Conservation (phyloP, 78 protist species). For the Chrysochromulina parva region DNA sequence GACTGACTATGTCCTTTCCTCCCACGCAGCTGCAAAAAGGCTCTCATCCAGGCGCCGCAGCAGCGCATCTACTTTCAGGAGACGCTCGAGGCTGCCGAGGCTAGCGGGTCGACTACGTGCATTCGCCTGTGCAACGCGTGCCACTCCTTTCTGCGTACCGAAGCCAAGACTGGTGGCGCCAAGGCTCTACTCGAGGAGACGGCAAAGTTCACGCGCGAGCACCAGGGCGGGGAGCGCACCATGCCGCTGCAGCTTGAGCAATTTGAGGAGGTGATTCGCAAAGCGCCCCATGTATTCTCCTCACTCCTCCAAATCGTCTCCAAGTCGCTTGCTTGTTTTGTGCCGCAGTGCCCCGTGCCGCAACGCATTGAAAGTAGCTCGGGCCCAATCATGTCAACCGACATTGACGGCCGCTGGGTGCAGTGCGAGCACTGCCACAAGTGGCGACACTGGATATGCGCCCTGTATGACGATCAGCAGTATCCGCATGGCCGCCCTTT, state of each 20-base stretch:
- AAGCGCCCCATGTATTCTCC: no score
- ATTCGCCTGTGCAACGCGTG: neutral
- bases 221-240: neutral
- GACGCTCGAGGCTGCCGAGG: neutral
- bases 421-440: neutral
- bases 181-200: neutral
- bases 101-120: neutral
- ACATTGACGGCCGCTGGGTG: neutral
- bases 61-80: conserved; percentile 1
- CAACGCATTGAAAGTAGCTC: neutral
- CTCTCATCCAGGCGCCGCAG: neutral
- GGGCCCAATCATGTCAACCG: neutral
- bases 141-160: neutral
- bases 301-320: no score
- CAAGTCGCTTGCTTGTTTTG: no score
- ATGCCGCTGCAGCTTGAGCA: neutral
- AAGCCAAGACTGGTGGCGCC: neutral
- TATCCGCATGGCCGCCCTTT: neutral
- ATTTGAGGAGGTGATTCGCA: neutral
- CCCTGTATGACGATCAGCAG: neutral
- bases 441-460: neutral
- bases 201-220: neutral
- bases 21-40: neutral
- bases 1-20: no score
- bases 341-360: neutral